phyloP scores from a whole-genome alignment of 2,329 filamentous ascomycete genomes.

The Verticillium albo-atrum region DNA sequence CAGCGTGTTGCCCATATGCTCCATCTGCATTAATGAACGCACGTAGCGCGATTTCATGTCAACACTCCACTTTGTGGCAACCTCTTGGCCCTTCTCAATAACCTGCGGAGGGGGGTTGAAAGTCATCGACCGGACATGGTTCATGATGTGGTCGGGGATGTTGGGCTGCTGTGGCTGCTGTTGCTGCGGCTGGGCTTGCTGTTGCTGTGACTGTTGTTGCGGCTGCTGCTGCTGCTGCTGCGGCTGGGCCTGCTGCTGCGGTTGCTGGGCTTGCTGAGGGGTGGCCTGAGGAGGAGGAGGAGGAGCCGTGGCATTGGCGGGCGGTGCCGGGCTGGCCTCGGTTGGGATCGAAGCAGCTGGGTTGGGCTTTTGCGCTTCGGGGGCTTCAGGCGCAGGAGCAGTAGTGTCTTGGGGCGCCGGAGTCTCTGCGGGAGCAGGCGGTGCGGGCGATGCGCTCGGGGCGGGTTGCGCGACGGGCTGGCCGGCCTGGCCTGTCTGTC shows the following conservation, averaged over 20 bases:
- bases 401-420: not conserved
- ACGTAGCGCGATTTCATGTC: slow-evolving; percentile 43
- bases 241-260: not conserved
- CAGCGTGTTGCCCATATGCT: slow-evolving; percentile 35
- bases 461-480: slow-evolving; percentile 12
- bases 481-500: slow-evolving; percentile 10
- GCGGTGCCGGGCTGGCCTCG: not conserved
- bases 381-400: not conserved
- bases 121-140: slow-evolving; percentile 42
- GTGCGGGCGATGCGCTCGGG: not conserved
- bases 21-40: slow-evolving; percentile 45
- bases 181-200: slow-evolving; percentile 2
- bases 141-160: slow-evolving; percentile 38
- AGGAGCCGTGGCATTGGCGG: slow-evolving; percentile 5
- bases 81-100: slow-evolving; percentile 36
- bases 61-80: slow-evolving; percentile 40
- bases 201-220: slow-evolving; percentile 8
- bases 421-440: slow-evolving; percentile 5
- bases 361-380: not conserved
- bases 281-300: not conserved
- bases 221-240: not conserved
- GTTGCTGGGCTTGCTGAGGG: slow-evolving; percentile 4
- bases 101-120: slow-evolving; percentile 40
- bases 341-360: not conserved
- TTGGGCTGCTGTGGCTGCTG: slow-evolving; percentile 15